These are phyloP conservation scores for Myxozyma mucilagina DNA, from an alignment of 805 yeast genomes.

Conservation along the genomic window DNA sequence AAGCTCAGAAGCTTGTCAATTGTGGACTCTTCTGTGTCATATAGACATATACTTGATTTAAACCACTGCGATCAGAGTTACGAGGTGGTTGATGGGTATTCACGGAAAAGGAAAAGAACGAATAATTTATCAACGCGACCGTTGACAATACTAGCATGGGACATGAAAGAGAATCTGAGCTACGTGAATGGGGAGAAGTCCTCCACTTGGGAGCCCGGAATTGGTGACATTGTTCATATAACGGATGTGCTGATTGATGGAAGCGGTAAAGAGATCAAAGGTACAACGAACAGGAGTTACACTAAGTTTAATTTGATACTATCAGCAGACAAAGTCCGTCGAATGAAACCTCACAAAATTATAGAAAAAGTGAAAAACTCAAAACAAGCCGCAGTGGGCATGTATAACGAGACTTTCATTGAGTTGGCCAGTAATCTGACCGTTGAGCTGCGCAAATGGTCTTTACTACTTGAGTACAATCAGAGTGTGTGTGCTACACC, in stretches of 20 bases:
- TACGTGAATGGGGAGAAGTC: neutral
- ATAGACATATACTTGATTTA: neutral
- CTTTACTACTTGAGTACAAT: slow-evolving; percentile 3
- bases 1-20: slow-evolving; percentile 2
- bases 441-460: slow-evolving; percentile 14
- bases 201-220: neutral
- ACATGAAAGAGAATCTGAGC: neutral
- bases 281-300: slow-evolving; percentile 3
- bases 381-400: neutral
- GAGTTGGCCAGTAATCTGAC: neutral
- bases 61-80: neutral
- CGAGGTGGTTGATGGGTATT: neutral
- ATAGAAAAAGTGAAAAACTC: neutral
- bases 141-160: slow-evolving; percentile 10
- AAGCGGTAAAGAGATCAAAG: neutral
- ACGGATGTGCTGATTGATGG: slow-evolving; percentile 1
- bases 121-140: neutral
- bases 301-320: slow-evolving; percentile 1
- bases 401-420: neutral
- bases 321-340: neutral
- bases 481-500: slow-evolving; percentile 8
- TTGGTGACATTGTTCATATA: slow-evolving; percentile 13
- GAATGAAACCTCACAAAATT: neutral
- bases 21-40: slow-evolving; percentile 15
- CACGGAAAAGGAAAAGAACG: neutral